Evolutionary conservation across 2,329 filamentous ascomycete species (phyloP).

Genomic region (Colletotrichum limetticola): DNA sequence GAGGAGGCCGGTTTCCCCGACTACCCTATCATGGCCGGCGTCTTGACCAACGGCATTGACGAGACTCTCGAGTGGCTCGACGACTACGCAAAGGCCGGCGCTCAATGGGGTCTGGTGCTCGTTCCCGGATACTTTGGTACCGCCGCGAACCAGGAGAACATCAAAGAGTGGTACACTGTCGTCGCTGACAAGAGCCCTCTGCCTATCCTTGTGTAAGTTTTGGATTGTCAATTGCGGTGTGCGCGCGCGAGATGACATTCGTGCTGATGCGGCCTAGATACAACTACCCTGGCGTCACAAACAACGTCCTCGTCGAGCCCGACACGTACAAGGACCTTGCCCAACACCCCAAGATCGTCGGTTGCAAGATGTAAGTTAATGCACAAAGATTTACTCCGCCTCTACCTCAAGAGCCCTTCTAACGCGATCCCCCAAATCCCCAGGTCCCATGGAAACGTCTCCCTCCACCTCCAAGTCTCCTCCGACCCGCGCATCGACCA

Average conservation of each 20-base stretch:
- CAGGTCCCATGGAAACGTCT: conserved; percentile 71
- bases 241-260: not conserved
- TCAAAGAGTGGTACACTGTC: conserved; percentile 69
- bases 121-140: conserved; percentile 74
- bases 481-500: conserved; percentile 70
- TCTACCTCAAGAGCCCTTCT: accelerated
- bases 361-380: conserved; percentile 66
- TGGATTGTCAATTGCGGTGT: not conserved
- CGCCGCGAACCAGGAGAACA: conserved; percentile 66
- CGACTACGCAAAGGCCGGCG: conserved; percentile 66
- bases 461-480: conserved; percentile 71
- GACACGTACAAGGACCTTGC: conserved; percentile 68
- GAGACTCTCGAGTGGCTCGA: conserved; percentile 65
- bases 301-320: conserved; percentile 68
- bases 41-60: conserved; percentile 65
- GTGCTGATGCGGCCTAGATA: conserved; percentile 46
- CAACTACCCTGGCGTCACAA: conserved; percentile 73
- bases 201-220: conserved; percentile 67
- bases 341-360: conserved; percentile 72
- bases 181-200: conserved; percentile 70
- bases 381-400: not conserved
- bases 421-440: not conserved
- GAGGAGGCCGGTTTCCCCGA: conserved; percentile 65
- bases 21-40: conserved; percentile 65
- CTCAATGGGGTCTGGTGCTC: conserved; percentile 71